Evolutionary conservation across 2,329 filamentous ascomycete genomes (phyloP), one percentile per base, ranked within the genome.

Genomic region (Aspergillus neoniger): DNA sequence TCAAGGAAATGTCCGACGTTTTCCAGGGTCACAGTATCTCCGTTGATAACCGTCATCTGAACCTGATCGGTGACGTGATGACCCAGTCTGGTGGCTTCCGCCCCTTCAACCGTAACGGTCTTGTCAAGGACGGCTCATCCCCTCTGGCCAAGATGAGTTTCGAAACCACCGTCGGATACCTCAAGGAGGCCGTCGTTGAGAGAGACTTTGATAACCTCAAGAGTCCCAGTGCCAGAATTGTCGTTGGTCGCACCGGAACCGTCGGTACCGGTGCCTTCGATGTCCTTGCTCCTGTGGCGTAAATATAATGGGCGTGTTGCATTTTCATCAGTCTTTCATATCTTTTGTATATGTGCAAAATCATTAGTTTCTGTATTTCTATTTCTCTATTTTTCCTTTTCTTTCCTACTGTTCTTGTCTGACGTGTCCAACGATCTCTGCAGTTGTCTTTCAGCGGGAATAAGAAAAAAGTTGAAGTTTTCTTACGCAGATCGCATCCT

Each of bases 141-240:
- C 92, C 95, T 0, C 94, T 99, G 69, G 94, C 95, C 79, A 98
- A 98, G 84, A 98, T 98, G 94, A 96, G 91, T 76, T 99, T 98
- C 80, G 95, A 99, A 84, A 99, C 95, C 4, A 99, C 95, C 2
- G 85, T 98, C 41, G 89, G 90, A 0, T 97, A 97, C 82, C 83
- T 99, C 71, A 93, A 91, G 76, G 95, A 98, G 73, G 93, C 95
- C 1, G 89, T 97, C 25, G 81, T 96, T 60, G 92, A 96, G 71
- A 88, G 91, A 53, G 95, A 98, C 76, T 91, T 87, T 83, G 95
- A 99, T 76, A 90, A 95, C 70, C 81, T 99, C 62, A 87, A 85
- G 61, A 92, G 90, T 62, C 95, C 96, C 0, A 95, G 90, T 76
- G 89, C 91, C 64, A 86, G 94, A 61, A 91, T 99, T 70, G 93